These are phyloP conservation scores for Auriscalpium microsporum DNA, from an alignment of 768 basidiomycete species.

Conservation along the genomic window DNA sequence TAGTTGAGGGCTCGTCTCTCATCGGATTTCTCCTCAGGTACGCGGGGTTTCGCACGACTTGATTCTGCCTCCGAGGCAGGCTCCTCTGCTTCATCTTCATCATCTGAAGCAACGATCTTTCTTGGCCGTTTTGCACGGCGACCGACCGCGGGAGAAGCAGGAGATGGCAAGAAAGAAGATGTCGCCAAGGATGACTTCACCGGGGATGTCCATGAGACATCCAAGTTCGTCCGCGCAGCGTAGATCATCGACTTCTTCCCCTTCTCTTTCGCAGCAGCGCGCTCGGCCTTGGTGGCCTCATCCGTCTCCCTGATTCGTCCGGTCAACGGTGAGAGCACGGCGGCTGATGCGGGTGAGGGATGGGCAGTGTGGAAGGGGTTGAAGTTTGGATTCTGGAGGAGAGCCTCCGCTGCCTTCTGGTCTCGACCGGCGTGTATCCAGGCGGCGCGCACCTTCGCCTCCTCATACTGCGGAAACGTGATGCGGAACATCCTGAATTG, in stretches of 20 bases:
- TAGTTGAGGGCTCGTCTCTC: conserved; percentile 53
- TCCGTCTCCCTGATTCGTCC: conserved; percentile 68
- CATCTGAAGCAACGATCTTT: conserved; percentile 51
- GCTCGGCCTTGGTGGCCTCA: conserved; percentile 60
- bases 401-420: conserved; percentile 46
- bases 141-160: conserved; percentile 33
- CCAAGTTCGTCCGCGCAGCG: conserved; percentile 50
- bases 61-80: conserved; percentile 43
- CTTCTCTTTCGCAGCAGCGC: conserved; percentile 61
- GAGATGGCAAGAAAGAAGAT: conserved; percentile 30
- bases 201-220: conserved; percentile 35
- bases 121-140: conserved; percentile 44
- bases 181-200: conserved; percentile 28
- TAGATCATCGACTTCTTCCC: conserved; percentile 81
- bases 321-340: conserved; percentile 27
- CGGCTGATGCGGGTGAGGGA: conserved; percentile 11
- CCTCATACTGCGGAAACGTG: conserved; percentile 44
- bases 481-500: conserved; percentile 52
- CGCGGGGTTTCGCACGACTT: conserved; percentile 22
- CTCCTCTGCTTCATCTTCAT: conserved; percentile 53
- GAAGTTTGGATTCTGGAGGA: conserved; percentile 48
- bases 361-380: background rate
- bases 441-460: conserved; percentile 46
- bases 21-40: conserved; percentile 29
- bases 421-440: conserved; percentile 59